phyloP scores from a whole-genome alignment of 805 yeast species.

The Candida berthetii region DNA sequence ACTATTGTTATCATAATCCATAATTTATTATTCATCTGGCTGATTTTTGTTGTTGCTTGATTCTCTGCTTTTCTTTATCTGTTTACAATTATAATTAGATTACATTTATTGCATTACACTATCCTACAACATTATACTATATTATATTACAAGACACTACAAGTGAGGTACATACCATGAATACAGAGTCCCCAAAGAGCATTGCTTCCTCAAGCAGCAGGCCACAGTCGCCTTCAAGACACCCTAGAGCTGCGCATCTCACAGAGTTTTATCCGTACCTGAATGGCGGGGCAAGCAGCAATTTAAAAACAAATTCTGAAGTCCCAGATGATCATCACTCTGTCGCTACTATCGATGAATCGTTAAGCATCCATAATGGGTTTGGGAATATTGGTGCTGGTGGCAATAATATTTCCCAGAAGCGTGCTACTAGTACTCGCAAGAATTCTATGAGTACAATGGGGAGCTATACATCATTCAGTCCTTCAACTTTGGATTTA shows the following conservation, averaged over 20 bases:
- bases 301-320: constrained; percentile 6
- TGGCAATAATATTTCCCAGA: too few relatives aligned
- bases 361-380: background rate
- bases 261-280: constrained; percentile 22
- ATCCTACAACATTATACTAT: too few relatives aligned
- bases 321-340: constrained; percentile 18
- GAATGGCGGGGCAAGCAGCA: constrained; percentile 24
- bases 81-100: too few relatives aligned
- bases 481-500: constrained; percentile 45
- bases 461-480: constrained; percentile 16
- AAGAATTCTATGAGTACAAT: constrained; percentile 15
- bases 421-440: background rate
- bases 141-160: too few relatives aligned
- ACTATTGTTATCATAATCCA: too few relatives aligned
- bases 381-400: background rate
- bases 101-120: too few relatives aligned
- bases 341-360: constrained; percentile 16
- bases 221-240: constrained; percentile 12
- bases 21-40: too few relatives aligned
- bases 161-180: too few relatives aligned
- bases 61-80: too few relatives aligned
- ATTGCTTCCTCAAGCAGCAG: constrained; percentile 11
- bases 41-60: too few relatives aligned
- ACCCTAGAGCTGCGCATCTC: constrained; percentile 18
- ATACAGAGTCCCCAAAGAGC: constrained; percentile 20